Conservation (phyloP, 495 filamentous ascomycete species). For the Astrothelium macrocarpum region DNA sequence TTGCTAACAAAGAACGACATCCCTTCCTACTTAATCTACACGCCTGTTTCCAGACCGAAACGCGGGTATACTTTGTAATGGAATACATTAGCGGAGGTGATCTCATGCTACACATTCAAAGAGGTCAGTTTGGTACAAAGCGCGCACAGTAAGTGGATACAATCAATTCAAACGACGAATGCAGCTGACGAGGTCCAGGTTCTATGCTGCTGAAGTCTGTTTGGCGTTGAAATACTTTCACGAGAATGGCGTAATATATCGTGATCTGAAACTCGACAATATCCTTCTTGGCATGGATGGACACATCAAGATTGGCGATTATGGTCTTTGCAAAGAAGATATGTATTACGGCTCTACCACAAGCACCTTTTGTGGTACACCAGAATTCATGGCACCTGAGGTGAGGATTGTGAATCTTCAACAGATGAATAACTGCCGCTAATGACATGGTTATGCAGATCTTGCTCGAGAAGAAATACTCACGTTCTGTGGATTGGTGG, state of each 20-base stretch:
- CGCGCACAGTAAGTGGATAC: constrained; percentile 73
- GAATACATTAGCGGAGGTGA: constrained; percentile 99
- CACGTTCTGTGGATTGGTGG: constrained; percentile 99
- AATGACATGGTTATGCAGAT: constrained; percentile 51
- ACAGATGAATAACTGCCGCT: not conserved
- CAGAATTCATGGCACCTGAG: constrained; percentile 99
- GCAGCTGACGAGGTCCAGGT: constrained; percentile 42
- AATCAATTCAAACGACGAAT: not conserved
- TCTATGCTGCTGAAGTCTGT: constrained; percentile 97
- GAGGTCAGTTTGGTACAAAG: constrained; percentile 90
- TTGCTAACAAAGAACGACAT: constrained; percentile 96
- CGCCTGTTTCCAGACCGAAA: constrained; percentile 99
- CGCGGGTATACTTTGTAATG: constrained; percentile 98
- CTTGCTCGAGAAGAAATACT: constrained; percentile 96
- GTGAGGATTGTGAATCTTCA: constrained; percentile 41
- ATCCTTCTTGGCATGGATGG: constrained; percentile 93
- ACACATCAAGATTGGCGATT: constrained; percentile 98
- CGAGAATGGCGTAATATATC: constrained; percentile 98
- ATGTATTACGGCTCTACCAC: constrained; percentile 99
- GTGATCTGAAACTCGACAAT: constrained; percentile 98
- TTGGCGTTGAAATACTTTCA: constrained; percentile 98
- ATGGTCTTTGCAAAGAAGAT: constrained; percentile 97
- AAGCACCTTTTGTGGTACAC: constrained; percentile 97
- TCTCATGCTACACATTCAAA: constrained; percentile 97
- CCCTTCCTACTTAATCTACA: constrained; percentile 93